Percentiles rank a stretch among this genome's conserved stretches.
Conservation (phyloP, 768 basidiomycete genomes). For the Auricularia sp. region DNA sequence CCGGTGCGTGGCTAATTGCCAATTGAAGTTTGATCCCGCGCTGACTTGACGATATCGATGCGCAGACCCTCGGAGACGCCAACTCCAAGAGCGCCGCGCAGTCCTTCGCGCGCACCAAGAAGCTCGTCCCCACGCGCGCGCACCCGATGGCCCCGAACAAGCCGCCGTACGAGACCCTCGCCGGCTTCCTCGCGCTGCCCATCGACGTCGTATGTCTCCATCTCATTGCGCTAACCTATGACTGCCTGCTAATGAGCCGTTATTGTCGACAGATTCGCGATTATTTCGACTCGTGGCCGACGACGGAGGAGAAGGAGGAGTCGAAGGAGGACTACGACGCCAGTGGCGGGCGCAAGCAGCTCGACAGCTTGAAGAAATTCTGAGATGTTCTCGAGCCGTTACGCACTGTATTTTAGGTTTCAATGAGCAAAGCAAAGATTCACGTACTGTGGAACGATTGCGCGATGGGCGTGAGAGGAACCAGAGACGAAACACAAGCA, state of each 20-base stretch:
- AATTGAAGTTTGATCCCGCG: background rate
- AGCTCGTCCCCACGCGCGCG: slow-evolving; percentile 48
- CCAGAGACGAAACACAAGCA: no score
- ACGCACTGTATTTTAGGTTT: no score
- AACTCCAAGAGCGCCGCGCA: slow-evolving; percentile 35
- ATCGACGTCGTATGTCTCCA: slow-evolving; percentile 29
- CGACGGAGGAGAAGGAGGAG: background rate
- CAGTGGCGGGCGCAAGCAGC: background rate
- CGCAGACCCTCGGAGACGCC: slow-evolving; percentile 28
- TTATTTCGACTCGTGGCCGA: background rate
- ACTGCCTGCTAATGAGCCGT: background rate
- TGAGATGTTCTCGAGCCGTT: no score
- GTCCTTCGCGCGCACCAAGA: slow-evolving; percentile 46
- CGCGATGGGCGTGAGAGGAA: no score
- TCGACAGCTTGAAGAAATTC: background rate
- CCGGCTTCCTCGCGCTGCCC: slow-evolving; percentile 42
- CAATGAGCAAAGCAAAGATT: no score
- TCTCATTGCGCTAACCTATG: background rate
- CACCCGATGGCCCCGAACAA: slow-evolving; percentile 45
- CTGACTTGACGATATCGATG: background rate
- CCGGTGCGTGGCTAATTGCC: slow-evolving; percentile 9
- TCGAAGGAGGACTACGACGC: background rate
- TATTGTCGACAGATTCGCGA: background rate
- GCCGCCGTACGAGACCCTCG: slow-evolving; percentile 52
- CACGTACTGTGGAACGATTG: no score